phyloP scores from a whole-genome alignment of 257 asterid genomes.

The Solanum clarkiae region DNA sequence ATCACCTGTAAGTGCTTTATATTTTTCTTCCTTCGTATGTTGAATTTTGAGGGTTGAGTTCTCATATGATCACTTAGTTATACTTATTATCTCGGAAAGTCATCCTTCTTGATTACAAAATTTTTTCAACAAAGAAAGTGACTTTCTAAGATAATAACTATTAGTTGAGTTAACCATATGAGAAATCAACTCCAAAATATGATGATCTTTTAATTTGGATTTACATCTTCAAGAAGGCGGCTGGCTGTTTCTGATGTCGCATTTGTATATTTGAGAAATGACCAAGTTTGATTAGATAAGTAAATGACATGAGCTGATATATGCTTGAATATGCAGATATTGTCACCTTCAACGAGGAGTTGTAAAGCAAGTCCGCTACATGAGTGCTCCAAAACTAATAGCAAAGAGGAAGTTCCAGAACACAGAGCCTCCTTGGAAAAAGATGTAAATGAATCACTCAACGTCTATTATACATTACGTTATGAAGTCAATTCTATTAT shows the following conservation, averaged over 20 bases:
- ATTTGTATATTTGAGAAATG: not conserved
- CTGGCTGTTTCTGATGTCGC: not conserved
- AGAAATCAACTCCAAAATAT: not conserved
- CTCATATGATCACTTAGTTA: not conserved
- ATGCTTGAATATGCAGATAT: constrained; percentile 17
- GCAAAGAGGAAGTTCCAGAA: constrained; percentile 15
- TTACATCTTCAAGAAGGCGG: not conserved
- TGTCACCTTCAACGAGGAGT: constrained; percentile 15
- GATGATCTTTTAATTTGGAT: not conserved
- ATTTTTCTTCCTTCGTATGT: not conserved
- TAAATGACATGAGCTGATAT: not conserved
- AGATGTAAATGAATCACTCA: constrained; percentile 20
- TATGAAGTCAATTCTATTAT: not conserved
- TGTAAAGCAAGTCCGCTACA: constrained; percentile 30
- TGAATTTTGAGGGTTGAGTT: not conserved
- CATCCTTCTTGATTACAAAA: not conserved
- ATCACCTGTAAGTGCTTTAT: constrained; percentile 23
- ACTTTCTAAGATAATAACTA: not conserved
- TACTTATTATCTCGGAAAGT: not conserved
- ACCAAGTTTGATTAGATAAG: not conserved
- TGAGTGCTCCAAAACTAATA: constrained; percentile 6
- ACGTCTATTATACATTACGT: not conserved
- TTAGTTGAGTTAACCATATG: not conserved
- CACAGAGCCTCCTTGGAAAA: constrained; percentile 40
- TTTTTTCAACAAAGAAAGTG: not conserved